Conservation (phyloP, 1,139 yeast species). For the Maudiozyma humilis region DNA sequence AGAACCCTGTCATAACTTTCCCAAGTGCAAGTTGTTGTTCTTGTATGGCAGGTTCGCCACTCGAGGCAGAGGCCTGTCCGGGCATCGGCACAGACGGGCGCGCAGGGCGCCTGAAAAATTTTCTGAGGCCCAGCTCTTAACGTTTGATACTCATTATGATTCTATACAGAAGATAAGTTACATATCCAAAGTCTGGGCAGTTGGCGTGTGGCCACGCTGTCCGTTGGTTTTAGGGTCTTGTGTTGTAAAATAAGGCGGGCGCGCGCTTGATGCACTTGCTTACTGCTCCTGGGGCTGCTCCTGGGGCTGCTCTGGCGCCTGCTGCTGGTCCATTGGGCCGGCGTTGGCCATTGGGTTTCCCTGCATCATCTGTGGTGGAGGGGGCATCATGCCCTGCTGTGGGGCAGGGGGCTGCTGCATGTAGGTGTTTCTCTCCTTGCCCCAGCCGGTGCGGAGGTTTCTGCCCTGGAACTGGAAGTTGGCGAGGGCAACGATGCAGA, state of each 20-base stretch:
- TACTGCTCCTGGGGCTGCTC: background rate
- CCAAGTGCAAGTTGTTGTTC: too few relatives aligned
- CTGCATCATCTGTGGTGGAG: conserved; percentile 4
- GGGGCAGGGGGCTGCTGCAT: conserved; percentile 26
- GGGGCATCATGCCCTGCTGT: conserved; percentile 9
- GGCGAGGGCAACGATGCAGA: conserved; percentile 72
- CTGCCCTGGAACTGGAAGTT: conserved; percentile 75
- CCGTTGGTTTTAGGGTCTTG: too few relatives aligned
- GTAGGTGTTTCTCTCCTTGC: conserved; percentile 49
- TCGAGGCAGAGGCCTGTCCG: too few relatives aligned
- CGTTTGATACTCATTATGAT: background rate
- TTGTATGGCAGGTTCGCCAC: too few relatives aligned
- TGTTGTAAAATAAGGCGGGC: too few relatives aligned
- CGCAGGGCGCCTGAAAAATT: background rate
- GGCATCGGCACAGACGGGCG: background rate
- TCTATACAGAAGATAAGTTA: background rate
- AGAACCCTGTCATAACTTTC: too few relatives aligned
- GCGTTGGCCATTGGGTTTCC: conserved; percentile 7
- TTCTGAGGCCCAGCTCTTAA: background rate
- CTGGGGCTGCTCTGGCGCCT: conserved; percentile 1
- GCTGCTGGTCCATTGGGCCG: conserved; percentile 8
- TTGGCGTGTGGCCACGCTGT: too few relatives aligned
- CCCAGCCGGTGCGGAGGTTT: conserved; percentile 83
- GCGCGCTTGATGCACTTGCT: too few relatives aligned
- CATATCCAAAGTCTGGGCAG: background rate